phyloP scores from a whole-genome alignment of 1,284 basidiomycete genomes.

The Ceratobasidium sp. region DNA sequence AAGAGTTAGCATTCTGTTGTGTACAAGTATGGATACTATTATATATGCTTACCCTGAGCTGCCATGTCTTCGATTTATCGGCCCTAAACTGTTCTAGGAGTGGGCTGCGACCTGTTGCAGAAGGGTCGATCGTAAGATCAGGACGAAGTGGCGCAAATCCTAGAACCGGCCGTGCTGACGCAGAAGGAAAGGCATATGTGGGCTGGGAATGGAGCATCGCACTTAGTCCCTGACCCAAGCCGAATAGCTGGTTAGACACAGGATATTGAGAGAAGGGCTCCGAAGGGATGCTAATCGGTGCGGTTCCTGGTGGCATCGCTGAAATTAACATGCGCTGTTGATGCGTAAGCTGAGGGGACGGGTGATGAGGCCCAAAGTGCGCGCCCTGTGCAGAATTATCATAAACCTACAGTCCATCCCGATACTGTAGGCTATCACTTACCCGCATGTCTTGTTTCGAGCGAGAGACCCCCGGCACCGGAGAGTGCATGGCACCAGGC shows the following conservation, averaged over 20 bases:
- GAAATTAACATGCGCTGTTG: conserved; percentile 53
- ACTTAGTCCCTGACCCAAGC: conserved; percentile 30
- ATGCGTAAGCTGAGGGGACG: conserved; percentile 53
- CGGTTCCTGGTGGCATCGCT: conserved; percentile 53
- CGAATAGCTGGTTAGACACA: conserved; percentile 33
- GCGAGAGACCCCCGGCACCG: conserved; percentile 55
- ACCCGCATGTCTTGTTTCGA: conserved; percentile 64
- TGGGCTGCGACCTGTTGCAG: conserved; percentile 39
- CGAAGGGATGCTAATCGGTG: conserved; percentile 42
- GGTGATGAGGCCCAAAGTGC: conserved; percentile 60
- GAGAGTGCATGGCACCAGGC: conserved; percentile 52
- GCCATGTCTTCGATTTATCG: conserved; percentile 80
- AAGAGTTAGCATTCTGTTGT: conserved; percentile 31
- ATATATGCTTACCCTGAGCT: conserved; percentile 65
- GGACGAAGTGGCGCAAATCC: conserved; percentile 33
- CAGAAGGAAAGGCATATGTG: conserved; percentile 30
- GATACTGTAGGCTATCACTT: no score
- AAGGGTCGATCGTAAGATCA: conserved; percentile 32
- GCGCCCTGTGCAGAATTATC: conserved; percentile 26
- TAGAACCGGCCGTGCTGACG: conserved; percentile 19
- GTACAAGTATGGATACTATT: neutral
- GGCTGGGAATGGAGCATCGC: conserved; percentile 25
- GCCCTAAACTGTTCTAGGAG: conserved; percentile 84
- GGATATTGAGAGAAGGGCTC: conserved; percentile 36
- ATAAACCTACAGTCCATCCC: no score